Base-by-base conservation (phyloP, 1,284 basidiomycete genomes). In the Irpex sp. region DNA sequence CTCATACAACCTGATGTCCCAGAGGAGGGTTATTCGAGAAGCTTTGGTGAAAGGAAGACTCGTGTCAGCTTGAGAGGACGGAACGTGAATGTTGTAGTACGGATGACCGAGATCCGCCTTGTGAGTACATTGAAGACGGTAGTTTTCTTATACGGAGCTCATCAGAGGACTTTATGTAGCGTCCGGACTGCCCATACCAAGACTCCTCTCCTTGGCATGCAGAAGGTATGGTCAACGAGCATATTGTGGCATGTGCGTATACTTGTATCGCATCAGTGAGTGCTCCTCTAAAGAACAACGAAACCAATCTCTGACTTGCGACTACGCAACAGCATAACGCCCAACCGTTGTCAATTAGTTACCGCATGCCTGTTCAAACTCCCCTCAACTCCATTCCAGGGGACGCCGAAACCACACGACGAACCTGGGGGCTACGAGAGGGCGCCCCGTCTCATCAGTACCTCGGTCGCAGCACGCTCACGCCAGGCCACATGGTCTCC, bases 191-290 rank as follows among this genome's bases (percentile, higher is more conserved):
- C 38, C 77, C 77, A 1, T 59, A 62, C 8, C 82, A 79, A 68
- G 58, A 62, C 2, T 81, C 79, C 2, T 76, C 78, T 3, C 68
- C 71, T 6, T 87, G 84, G 84, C 82, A 82, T 59, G 82, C 85
- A 21, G 82, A 83, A 70, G 84, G 84, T 19, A 85, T 83, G 82
- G 71, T 76, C 64, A 84, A 82, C 66, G 85, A 86, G 69, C 74
- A 78, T 13, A 82, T 86, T 37, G 80, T 80, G 1, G 82, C 81
- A 0, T 81, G 78, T 63, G 78, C 76, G 0, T 82, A 15, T 81
- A 82, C 64, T 37, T 82, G 78, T 61, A 66, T 76, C 40, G 73
- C 77, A 44, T 69, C 73, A 6, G 83, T 83, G 64, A 66, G 55
- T 56, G 11, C 2, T 52, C 38, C 17, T 49, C 34, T 44, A 3